A percentile compares a stretch with the other conserved stretches of the same genome.
Conservation (phyloP, 345 rosid genomes). For the Eucalyptus sp. region DNA sequence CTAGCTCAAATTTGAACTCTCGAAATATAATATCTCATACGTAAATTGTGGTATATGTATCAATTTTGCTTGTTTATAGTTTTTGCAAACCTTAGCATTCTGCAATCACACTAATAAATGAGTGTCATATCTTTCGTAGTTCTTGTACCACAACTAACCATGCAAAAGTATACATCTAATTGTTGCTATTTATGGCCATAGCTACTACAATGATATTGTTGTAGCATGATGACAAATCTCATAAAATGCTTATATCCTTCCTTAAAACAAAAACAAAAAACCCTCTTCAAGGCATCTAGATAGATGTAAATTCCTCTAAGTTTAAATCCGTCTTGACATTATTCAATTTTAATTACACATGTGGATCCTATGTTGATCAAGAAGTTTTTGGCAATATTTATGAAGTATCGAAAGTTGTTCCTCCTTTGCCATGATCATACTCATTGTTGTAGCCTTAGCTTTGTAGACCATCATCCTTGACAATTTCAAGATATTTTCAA, state of each 20-base stretch:
- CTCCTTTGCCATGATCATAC: not conserved
- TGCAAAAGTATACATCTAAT: no score
- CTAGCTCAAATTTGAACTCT: no score
- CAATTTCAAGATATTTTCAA: no score
- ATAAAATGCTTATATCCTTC: not conserved
- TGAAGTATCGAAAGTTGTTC: not conserved
- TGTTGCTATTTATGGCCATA: not conserved
- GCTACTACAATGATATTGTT: not conserved
- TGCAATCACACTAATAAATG: fast-evolving
- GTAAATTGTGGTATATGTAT: no score
- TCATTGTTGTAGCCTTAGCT: not conserved
- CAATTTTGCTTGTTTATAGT: not conserved
- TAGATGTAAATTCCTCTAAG: not conserved
- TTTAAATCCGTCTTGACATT: not conserved
- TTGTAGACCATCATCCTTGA: not conserved
- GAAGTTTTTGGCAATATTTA: no score
- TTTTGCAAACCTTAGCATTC: no score
- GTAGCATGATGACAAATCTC: not conserved
- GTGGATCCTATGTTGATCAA: not conserved
- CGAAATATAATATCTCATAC: no score
- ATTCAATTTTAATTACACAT: no score
- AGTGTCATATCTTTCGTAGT: no score
- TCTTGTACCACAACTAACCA: not conserved
- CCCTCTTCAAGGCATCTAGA: not conserved
- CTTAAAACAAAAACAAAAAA: fast-evolving